phyloP scores from a whole-genome alignment of 164 flowering plant genomes.

The Echeveria elegans region DNA sequence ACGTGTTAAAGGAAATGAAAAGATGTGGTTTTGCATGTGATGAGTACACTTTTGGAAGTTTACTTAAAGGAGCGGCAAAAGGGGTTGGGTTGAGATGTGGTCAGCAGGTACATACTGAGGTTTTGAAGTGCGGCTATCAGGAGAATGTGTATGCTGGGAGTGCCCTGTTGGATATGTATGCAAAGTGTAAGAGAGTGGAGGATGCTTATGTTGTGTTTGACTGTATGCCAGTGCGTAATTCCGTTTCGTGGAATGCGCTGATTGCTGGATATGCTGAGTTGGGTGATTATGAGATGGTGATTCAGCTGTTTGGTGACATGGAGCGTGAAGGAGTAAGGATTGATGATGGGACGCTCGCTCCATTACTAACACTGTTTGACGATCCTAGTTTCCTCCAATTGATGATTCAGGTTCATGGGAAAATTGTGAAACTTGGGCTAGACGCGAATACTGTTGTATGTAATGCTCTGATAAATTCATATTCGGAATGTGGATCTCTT shows the following conservation, averaged over 20 bases:
- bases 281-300: conserved; percentile 21
- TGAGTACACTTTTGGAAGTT: conserved; percentile 57
- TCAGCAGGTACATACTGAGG: conserved; percentile 14
- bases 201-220: conserved; percentile 24
- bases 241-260: conserved; percentile 79
- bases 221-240: conserved; percentile 39
- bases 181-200: conserved; percentile 48
- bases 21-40: conserved; percentile 36
- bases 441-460: conserved; percentile 28
- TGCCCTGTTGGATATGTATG: conserved; percentile 78
- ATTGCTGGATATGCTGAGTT: conserved; percentile 44
- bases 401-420: conserved; percentile 51
- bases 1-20: conserved; percentile 33
- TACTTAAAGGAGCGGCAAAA: conserved; percentile 37
- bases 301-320: conserved; percentile 30
- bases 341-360: conserved; percentile 76
- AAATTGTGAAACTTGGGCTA: conserved; percentile 42
- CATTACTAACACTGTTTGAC: conserved; percentile 52
- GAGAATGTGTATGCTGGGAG: conserved; percentile 51
- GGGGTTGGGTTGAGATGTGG: not conserved
- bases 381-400: conserved; percentile 22
- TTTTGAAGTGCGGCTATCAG: conserved; percentile 42
- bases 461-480: conserved; percentile 65
- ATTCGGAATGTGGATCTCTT: conserved; percentile 60
- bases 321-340: conserved; percentile 36